phyloP scores from a whole-genome alignment of 2,329 filamentous ascomycete species.

The Pseudocercospora pini-densiflorae region DNA sequence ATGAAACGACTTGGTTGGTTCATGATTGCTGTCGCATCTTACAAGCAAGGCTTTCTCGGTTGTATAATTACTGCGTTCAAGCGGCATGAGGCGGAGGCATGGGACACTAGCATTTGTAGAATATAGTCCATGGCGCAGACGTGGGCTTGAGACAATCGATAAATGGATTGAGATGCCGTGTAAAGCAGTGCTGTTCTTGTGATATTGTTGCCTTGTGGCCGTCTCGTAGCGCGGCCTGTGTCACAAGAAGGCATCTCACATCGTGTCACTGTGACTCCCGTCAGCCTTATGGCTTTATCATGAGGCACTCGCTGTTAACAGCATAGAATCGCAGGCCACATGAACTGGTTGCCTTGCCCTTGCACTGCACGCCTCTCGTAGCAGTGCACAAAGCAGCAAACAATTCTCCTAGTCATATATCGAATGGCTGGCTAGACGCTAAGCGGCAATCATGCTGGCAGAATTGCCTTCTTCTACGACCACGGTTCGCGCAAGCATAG shows the following conservation, averaged over 20 bases:
- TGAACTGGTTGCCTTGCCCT: no score
- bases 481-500: not conserved
- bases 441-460: not conserved
- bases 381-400: not conserved
- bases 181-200: not conserved
- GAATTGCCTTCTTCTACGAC: not conserved
- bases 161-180: not conserved
- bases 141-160: not conserved
- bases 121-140: not conserved
- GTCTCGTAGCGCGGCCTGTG: no score
- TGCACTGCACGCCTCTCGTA: no score
- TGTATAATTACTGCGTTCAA: slow-evolving; percentile 1
- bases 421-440: not conserved
- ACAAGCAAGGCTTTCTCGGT: not conserved
- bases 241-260: not conserved
- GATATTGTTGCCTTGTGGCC: not conserved
- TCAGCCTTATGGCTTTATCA: no score
- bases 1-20: not conserved
- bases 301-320: no score
- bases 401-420: not conserved
- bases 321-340: no score
- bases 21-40: not conserved
- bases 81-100: not conserved
- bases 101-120: not conserved
- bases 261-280: not conserved